phyloP scores from a whole-genome alignment of 805 yeast species.

The Candida fluviatilis region DNA sequence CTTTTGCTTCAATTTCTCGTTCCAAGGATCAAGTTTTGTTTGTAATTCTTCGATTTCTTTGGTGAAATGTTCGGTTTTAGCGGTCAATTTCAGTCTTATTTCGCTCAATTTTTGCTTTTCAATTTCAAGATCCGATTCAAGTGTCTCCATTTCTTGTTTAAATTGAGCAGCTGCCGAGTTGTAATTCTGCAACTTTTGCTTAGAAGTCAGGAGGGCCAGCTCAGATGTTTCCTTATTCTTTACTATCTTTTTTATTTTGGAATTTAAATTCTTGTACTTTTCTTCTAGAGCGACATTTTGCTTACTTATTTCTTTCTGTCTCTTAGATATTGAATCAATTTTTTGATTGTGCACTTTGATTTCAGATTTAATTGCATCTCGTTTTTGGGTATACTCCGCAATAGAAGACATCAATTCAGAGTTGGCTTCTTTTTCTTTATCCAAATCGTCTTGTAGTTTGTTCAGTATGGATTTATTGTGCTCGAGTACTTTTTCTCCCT shows the following conservation, averaged over 20 bases:
- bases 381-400: conserved; percentile 29
- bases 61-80: conserved; percentile 68
- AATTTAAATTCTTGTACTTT: conserved; percentile 59
- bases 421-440: conserved; percentile 22
- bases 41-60: conserved; percentile 62
- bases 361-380: conserved; percentile 22
- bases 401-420: conserved; percentile 18
- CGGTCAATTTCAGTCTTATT: conserved; percentile 62
- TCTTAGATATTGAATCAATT: conserved; percentile 18
- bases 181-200: conserved; percentile 43
- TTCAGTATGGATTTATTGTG: conserved; percentile 36
- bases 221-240: conserved; percentile 50
- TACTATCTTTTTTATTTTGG: conserved; percentile 54
- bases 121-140: conserved; percentile 40
- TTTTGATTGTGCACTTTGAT: conserved; percentile 16
- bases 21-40: conserved; percentile 78
- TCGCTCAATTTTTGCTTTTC: conserved; percentile 60
- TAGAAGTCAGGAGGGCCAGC: conserved; percentile 41
- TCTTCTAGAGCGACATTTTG: conserved; percentile 72
- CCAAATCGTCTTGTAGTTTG: conserved; percentile 35
- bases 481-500: conserved; percentile 37
- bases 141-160: conserved; percentile 39
- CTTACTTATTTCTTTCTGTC: conserved; percentile 34
- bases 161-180: conserved; percentile 42
- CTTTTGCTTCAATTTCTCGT: conserved; percentile 57